These are phyloP conservation scores for Spathaspora girioi DNA, from an alignment of 805 yeast species.

Conservation along the genomic window DNA sequence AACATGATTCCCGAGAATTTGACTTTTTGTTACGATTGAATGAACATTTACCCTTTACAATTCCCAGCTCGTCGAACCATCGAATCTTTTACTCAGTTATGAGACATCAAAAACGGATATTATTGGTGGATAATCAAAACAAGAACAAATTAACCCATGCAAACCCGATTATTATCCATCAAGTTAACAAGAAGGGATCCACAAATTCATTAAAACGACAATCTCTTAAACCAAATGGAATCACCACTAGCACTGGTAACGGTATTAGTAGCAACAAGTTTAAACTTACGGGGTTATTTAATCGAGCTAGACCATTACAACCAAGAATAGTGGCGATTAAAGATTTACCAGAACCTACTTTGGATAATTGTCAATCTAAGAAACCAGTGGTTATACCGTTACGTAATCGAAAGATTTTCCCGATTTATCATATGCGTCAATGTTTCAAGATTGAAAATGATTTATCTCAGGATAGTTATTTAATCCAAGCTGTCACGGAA, in stretches of 20 bases:
- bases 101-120: slow-evolving; percentile 28
- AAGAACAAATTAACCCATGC: slow-evolving; percentile 10
- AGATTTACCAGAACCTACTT: slow-evolving; percentile 57
- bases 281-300: slow-evolving; percentile 56
- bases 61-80: slow-evolving; percentile 48
- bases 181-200: slow-evolving; percentile 24
- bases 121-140: slow-evolving; percentile 30
- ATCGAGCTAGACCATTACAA: slow-evolving; percentile 57
- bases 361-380: slow-evolving; percentile 19
- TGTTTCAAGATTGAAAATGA: slow-evolving; percentile 48
- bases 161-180: not conserved
- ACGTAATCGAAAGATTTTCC: slow-evolving; percentile 45
- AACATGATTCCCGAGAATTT: slow-evolving; percentile 42
- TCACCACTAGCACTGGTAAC: too few relatives aligned
- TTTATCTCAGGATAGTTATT: slow-evolving; percentile 46
- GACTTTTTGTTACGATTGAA: slow-evolving; percentile 50
- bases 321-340: slow-evolving; percentile 39
- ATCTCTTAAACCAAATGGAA: slow-evolving; percentile 30
- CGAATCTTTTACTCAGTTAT: slow-evolving; percentile 31
- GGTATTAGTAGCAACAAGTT: slow-evolving; percentile 26
- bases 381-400: slow-evolving; percentile 55
- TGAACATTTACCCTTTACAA: slow-evolving; percentile 38
- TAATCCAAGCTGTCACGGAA: slow-evolving; percentile 64
- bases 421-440: slow-evolving; percentile 47
- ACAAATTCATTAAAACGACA: slow-evolving; percentile 31